phyloP scores from a whole-genome alignment of 2,329 filamentous ascomycete species.

The Talaromyces sp. region DNA sequence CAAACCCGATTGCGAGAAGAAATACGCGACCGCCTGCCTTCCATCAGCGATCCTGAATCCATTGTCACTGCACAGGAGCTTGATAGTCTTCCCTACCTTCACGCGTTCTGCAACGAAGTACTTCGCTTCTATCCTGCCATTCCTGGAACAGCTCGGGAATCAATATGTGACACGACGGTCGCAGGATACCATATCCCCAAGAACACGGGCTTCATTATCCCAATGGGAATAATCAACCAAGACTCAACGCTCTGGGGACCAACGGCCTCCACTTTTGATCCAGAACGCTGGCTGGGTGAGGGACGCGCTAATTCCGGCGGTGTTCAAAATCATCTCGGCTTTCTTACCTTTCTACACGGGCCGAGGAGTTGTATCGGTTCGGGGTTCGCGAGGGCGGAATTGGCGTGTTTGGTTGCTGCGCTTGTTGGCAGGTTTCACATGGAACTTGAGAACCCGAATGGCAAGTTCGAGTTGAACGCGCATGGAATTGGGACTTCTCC shows the following conservation, averaged over 20 bases:
- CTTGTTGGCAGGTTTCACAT: slow-evolving; percentile 72
- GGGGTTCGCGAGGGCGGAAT: slow-evolving; percentile 76
- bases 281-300: slow-evolving; percentile 68
- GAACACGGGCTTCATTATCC: slow-evolving; percentile 63
- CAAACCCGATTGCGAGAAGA: slow-evolving; percentile 69
- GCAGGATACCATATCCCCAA: slow-evolving; percentile 64
- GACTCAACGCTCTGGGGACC: slow-evolving; percentile 69
- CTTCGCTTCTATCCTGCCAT: slow-evolving; percentile 72
- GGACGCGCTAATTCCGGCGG: slow-evolving; percentile 55
- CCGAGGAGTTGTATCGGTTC: slow-evolving; percentile 82
- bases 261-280: slow-evolving; percentile 71
- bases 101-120: slow-evolving; percentile 74
- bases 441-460: slow-evolving; percentile 60
- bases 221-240: slow-evolving; percentile 51
- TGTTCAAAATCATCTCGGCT: slow-evolving; percentile 43
- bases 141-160: slow-evolving; percentile 65
- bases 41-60: slow-evolving; percentile 32
- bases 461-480: slow-evolving; percentile 56
- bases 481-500: slow-evolving; percentile 63
- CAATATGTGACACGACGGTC: slow-evolving; percentile 64
- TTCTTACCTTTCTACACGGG: slow-evolving; percentile 43
- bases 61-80: slow-evolving; percentile 62
- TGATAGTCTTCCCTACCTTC: slow-evolving; percentile 73
- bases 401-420: slow-evolving; percentile 75
- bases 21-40: slow-evolving; percentile 56